Base-by-base conservation (phyloP, 345 rosid species). In the Arabidopsis suecica region DNA sequence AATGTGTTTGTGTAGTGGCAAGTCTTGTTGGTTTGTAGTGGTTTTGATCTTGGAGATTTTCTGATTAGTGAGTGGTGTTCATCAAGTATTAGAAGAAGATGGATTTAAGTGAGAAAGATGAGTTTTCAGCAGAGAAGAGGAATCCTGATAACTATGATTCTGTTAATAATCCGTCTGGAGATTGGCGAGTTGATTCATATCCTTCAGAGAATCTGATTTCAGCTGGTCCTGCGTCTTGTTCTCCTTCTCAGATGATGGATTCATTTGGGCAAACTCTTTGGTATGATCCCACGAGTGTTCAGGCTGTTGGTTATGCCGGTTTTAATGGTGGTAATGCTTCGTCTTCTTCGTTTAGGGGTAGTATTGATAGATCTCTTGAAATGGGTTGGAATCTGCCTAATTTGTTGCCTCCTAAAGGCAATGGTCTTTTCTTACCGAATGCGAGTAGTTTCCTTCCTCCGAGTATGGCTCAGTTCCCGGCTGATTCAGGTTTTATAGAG, bases 401-500 rank as follows among this genome's bases (percentile, higher is more conserved):
- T 74, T 67, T 91, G 63, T 79, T 90, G 86, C 63, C 77, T 59
- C 64, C 77, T 42, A 91, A 87, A 82, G 91, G 86, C 50, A 89
- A 86, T 13, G 71, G 83, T 55, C 58, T 86, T 67, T 72, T 73
- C 74, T 79, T 88, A 54, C 89, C 97, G 5, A 86, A 80, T 78
- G 77, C 69, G 0, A 79, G 85, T 32, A 86, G 88, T 69, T 76
- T 82, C 59, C 84, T 90, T 38, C 88, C 92, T 1, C 88, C 86
- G 55, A 81, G 89, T 61, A 83, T 89, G 81, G 83, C 95, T 68
- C 97, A 90, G 85, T 86, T 95, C 65, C 97, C 97, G 30, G 82
- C 96, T 69, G 97, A 91, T 84, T 85, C 97, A 9, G 97, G 88
- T 0, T 91, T 95, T 78, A 91, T 90, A 63, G 97, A 95, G 86